Evolutionary conservation across 2,329 filamentous ascomycete genomes (phyloP).

Genomic region (Orbilia javanica): DNA sequence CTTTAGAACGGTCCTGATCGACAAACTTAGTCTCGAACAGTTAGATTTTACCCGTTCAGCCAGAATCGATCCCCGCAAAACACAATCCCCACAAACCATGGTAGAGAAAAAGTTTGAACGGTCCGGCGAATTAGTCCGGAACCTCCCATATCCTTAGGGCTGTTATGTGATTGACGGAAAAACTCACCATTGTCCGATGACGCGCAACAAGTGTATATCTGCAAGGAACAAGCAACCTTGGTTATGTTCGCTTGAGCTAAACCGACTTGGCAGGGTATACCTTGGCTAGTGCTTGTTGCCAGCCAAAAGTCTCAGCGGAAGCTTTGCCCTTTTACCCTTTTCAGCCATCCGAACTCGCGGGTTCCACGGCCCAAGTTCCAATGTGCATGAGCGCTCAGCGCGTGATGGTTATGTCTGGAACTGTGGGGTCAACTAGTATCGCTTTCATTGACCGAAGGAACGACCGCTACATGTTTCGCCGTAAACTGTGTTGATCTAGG

Average conservation of each 20-base stretch:
- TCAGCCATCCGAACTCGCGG: slow-evolving; percentile 44
- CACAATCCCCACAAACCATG: slow-evolving; percentile 28
- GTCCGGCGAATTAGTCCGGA: slow-evolving; percentile 14
- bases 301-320: slow-evolving; percentile 30
- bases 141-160: slow-evolving; percentile 13
- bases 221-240: slow-evolving; percentile 44
- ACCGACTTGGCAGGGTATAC: slow-evolving; percentile 36
- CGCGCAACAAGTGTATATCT: slow-evolving; percentile 22
- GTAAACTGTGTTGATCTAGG: slow-evolving; percentile 53
- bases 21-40: background rate
- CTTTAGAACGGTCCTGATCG: background rate
- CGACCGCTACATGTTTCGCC: slow-evolving; percentile 53
- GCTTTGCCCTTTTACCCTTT: slow-evolving; percentile 50
- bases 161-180: slow-evolving; percentile 39
- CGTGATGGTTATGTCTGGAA: slow-evolving; percentile 13
- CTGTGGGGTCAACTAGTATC: slow-evolving; percentile 32
- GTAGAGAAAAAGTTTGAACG: background rate
- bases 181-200: slow-evolving; percentile 43
- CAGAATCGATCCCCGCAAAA: slow-evolving; percentile 26
- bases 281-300: slow-evolving; percentile 51
- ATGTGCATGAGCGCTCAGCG: background rate
- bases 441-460: slow-evolving; percentile 11
- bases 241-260: slow-evolving; percentile 38
- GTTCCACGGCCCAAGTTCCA: slow-evolving; percentile 47
- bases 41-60: slow-evolving; percentile 50